Evolutionary conservation across 495 filamentous ascomycete genomes (phyloP), one percentile per base, ranked within the genome.

Genomic region (Penicillium maclennaniae): DNA sequence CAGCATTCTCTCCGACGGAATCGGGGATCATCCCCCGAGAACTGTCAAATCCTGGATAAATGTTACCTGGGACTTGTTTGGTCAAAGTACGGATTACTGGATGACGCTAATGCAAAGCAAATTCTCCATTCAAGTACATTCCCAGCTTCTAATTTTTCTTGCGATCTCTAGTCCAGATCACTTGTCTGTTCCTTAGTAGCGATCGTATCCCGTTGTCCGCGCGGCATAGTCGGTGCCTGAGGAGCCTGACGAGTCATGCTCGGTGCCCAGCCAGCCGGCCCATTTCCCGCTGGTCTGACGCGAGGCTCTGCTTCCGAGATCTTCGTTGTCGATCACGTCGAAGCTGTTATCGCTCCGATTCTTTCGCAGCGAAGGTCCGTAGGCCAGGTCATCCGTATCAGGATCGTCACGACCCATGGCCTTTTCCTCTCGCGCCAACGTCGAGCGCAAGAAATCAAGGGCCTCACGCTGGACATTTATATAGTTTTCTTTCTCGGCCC

Each of bases 291-390:
- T 62, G 34, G 59, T 65, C 26, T 59, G 55, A 15, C 61, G 56
- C 3, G 47, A 44, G 1, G 50, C 34, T 7, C 59, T 63, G n/a
- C 56, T 63, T 26, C 63, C 75, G 1, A 78, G 76, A 58, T 86
- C 87, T 49, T 87, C 86, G n/a, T 78, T 76, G 36, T 90, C 85
- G 55, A 96, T 85, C 61, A 87, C 85, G 61, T 92, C 87, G 64
- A 96, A 96, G 53, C 91, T 89, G 34, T 77, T 79, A 57, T 90
- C 87, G 48, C 85, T 89, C 54, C 77, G 76, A 60, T 85, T 90
- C 77, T 87, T 90, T 40, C 72, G 79, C 62, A 90, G 61, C 7
- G 82, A 70, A 44, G 74, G 67, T 14, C 69, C 67, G 52, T 75
- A 69, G 39, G 73, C 63, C 63, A 79, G 65, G 72, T 80, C 63